Evolutionary conservation across 176 grass and related monocot genomes (phyloP).

Genomic region (Zoysia japonica): DNA sequence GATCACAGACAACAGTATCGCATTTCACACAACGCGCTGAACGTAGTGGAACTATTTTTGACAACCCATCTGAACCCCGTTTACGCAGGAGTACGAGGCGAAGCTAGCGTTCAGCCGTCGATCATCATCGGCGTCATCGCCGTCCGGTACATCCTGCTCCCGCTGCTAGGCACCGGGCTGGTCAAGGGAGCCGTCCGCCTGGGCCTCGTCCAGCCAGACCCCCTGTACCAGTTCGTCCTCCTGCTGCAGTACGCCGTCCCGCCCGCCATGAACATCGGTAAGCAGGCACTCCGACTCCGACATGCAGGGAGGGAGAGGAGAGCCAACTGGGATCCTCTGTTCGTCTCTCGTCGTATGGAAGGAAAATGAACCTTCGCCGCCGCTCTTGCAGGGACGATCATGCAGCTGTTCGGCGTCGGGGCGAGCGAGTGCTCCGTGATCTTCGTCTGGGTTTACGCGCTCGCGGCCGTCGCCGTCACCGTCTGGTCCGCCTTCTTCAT

Average conservation of each 20-base stretch:
- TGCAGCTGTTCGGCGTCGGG: constrained; percentile 67
- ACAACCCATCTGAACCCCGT: neutral
- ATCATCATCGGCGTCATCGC: constrained; percentile 56
- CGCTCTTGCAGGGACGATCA: constrained; percentile 68
- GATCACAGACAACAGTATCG: neutral
- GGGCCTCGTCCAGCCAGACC: constrained; percentile 65
- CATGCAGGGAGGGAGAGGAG: neutral
- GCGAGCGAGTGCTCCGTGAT: constrained; percentile 89
- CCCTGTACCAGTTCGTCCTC: constrained; percentile 87
- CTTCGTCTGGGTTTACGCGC: constrained; percentile 74
- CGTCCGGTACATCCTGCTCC: constrained; percentile 75
- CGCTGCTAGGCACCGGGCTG: constrained; percentile 54
- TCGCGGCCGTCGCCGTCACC: constrained; percentile 74
- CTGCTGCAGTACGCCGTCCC: constrained; percentile 82
- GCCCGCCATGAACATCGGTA: constrained; percentile 89
- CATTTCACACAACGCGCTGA: neutral
- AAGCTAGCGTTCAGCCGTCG: constrained; percentile 44
- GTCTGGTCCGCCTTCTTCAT: constrained; percentile 89
- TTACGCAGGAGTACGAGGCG: constrained; percentile 56
- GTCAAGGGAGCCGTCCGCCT: constrained; percentile 55
- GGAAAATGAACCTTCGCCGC: neutral
- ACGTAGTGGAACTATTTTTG: neutral
- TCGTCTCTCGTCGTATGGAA: neutral
- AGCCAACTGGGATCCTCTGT: neutral
- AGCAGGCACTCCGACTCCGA: neutral